Conservation (phyloP, 2,329 filamentous ascomycete species). For the Acephala macrosclerotiorum region DNA sequence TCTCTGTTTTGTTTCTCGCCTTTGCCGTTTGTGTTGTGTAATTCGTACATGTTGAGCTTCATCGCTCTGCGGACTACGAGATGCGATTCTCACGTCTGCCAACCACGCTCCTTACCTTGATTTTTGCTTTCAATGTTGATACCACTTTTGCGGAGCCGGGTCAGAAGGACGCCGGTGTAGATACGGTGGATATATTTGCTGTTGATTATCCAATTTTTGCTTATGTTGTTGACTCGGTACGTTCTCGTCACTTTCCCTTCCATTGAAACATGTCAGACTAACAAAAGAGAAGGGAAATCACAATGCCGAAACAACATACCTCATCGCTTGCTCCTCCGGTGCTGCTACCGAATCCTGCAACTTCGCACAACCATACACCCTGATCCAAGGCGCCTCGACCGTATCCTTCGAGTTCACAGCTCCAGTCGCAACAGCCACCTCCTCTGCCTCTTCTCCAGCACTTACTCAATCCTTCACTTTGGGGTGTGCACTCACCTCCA, state of each 20-base stretch:
- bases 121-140: not conserved
- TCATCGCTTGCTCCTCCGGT: constrained; percentile 26
- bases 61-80: constrained; percentile 3
- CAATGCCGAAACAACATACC: constrained; percentile 25
- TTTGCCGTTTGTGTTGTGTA: not conserved
- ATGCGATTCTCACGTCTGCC: constrained; percentile 8
- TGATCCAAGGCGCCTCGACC: constrained; percentile 31
- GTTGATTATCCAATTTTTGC: constrained; percentile 25
- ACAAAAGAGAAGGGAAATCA: not conserved
- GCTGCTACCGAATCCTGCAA: constrained; percentile 22
- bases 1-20: not conserved
- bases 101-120: constrained; percentile 2
- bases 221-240: constrained; percentile 29
- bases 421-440: constrained; percentile 13
- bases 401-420: constrained; percentile 27
- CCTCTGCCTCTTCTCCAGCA: constrained; percentile 9
- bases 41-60: not conserved
- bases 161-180: not conserved
- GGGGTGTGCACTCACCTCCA: constrained; percentile 15
- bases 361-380: constrained; percentile 32
- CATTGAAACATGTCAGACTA: not conserved
- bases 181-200: constrained; percentile 23
- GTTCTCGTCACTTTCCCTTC: not conserved
- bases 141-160: not conserved
- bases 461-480: constrained; percentile 17